Evolutionary conservation across 2,329 filamentous ascomycete genomes (phyloP).

Genomic region (Epichloe hybrida): DNA sequence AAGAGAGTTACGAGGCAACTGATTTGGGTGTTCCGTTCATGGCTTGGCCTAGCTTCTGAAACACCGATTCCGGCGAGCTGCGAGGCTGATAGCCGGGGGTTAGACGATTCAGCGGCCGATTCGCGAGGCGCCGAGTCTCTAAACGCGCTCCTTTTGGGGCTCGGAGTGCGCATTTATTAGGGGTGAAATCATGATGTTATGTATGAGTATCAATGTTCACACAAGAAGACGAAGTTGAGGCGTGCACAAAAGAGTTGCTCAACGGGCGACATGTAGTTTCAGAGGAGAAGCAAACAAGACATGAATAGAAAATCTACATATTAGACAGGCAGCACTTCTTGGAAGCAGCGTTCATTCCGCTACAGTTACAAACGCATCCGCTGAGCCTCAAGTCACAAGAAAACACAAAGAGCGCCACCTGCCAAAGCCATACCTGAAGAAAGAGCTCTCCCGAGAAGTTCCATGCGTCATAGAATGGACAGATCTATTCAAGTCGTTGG

Average conservation of each 20-base stretch:
- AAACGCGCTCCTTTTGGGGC: no score
- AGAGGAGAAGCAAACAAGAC: no score
- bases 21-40: conserved; percentile 3
- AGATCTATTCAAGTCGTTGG: conserved; percentile 54
- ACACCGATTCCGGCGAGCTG: background rate
- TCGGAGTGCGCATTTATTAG: background rate
- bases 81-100: no score
- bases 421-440: background rate
- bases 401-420: background rate
- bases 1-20: conserved; percentile 32
- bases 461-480: conserved; percentile 48
- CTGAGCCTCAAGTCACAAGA: background rate
- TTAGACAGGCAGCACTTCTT: no score
- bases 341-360: background rate
- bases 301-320: no score
- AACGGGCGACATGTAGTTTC: background rate
- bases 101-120: no score
- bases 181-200: background rate
- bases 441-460: background rate
- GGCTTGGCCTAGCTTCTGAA: background rate
- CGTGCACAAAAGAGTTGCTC: background rate
- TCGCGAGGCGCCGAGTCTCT: no score
- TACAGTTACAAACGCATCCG: background rate
- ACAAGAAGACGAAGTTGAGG: background rate
- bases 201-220: background rate